phyloP scores from a whole-genome alignment of 495 filamentous ascomycete species.

The Aspergillus nidulans region DNA sequence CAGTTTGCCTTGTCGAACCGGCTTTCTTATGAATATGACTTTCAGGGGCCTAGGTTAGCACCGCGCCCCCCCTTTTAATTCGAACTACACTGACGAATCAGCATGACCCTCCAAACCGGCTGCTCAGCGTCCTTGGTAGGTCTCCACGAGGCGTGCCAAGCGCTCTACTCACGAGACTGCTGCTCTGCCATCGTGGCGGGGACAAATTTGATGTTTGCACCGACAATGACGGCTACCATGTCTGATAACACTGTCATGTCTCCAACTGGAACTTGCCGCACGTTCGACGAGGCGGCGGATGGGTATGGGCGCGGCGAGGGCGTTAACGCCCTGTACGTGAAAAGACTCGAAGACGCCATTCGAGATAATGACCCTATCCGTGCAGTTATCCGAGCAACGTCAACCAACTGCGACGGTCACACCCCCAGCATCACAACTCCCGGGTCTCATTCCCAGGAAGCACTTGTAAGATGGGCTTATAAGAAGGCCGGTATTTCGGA shows the following conservation, averaged over 20 bases:
- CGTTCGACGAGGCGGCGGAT: slow-evolving; percentile 29
- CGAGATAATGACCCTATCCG: slow-evolving; percentile 30
- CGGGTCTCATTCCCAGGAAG: slow-evolving; percentile 11
- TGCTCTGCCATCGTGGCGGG: slow-evolving; percentile 30
- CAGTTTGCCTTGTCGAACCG: not conserved
- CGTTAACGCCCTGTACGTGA: slow-evolving; percentile 27
- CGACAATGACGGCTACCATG: slow-evolving; percentile 18
- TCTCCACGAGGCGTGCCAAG: slow-evolving; percentile 34
- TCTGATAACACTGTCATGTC: slow-evolving; percentile 9
- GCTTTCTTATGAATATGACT: slow-evolving; percentile 8
- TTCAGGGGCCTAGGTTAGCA: not conserved
- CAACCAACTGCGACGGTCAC: slow-evolving; percentile 22
- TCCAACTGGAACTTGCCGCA: slow-evolving; percentile 20
- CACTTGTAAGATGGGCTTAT: slow-evolving; percentile 23
- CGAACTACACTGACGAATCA: not conserved
- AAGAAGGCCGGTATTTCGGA: slow-evolving; percentile 10
- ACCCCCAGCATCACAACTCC: slow-evolving; percentile 6
- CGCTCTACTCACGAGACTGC: slow-evolving; percentile 31
- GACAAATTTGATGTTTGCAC: slow-evolving; percentile 27
- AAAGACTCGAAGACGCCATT: slow-evolving; percentile 31
- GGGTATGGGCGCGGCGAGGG: slow-evolving; percentile 41
- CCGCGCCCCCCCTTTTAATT: too few species aligned
- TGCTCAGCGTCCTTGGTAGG: slow-evolving; percentile 34
- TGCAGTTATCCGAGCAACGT: slow-evolving; percentile 13
- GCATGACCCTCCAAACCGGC: slow-evolving; percentile 29